Percentiles rank a stretch among this genome's conserved stretches.
Conservation (phyloP, 2,329 filamentous ascomycete genomes). For the Colletotrichum echinochloae region DNA sequence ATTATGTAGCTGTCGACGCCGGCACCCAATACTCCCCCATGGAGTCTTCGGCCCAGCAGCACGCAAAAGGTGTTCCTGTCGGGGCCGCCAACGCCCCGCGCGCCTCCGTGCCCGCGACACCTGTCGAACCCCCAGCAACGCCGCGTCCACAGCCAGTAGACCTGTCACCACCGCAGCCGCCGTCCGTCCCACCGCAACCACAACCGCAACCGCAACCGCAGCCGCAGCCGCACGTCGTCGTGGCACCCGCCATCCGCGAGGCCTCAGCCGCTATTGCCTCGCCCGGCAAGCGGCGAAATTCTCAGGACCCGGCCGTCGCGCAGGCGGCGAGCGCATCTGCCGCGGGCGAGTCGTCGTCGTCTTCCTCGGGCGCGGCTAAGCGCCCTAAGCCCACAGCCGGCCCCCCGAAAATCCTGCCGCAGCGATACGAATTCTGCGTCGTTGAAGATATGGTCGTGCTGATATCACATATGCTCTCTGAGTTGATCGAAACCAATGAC, state of each 20-base stretch:
- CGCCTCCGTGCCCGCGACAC: conserved; percentile 43
- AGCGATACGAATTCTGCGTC: conserved; percentile 83
- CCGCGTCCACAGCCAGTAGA: conserved; percentile 41
- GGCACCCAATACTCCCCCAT: conserved; percentile 63
- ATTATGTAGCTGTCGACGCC: conserved; percentile 62
- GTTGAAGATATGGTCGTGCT: conserved; percentile 89
- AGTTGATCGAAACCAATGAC: conserved; percentile 94
- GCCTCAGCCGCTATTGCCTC: conserved; percentile 45
- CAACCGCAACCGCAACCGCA: conserved; percentile 34
- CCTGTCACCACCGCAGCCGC: conserved; percentile 35
- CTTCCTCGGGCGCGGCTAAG: conserved; percentile 56
- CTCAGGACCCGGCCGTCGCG: conserved; percentile 51
- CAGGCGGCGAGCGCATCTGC: conserved; percentile 40
- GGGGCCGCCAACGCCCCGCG: conserved; percentile 43
- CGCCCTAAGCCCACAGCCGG: conserved; percentile 63
- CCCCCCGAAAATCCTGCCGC: conserved; percentile 72
- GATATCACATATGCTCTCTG: conserved; percentile 94
- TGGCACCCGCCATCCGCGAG: conserved; percentile 25
- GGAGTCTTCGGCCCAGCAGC: conserved; percentile 49
- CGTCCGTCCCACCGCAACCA: conserved; percentile 25
- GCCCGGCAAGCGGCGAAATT: conserved; percentile 59
- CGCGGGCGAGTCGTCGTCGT: conserved; percentile 42
- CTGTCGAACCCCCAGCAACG: conserved; percentile 42
- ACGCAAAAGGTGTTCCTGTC: conserved; percentile 39
- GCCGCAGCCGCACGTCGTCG: conserved; percentile 26